Evolutionary conservation across 768 basidiomycete species (phyloP), one percentile per base, ranked within the genome.

Genomic region (Scleroderma citrinum): DNA sequence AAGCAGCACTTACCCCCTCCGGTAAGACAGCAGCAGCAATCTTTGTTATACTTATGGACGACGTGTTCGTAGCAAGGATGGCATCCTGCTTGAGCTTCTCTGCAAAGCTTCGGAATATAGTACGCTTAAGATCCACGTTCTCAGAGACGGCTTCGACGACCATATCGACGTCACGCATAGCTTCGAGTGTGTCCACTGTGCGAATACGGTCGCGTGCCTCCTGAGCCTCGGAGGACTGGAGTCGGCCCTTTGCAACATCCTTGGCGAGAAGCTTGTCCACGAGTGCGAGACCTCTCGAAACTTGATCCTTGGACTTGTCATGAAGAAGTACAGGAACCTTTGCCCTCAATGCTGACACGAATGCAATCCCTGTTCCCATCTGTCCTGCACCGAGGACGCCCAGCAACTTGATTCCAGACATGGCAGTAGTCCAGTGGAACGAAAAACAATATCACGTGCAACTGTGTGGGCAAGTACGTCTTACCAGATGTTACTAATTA

Each of bases 111-210:
- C 73, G 65, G 67, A 98, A 96, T 53, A 98, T 81, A 5, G 73
- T 68, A 56, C 82, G 76, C 67, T 97, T 98, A 26, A 96, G 68
- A 2, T 77, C 63, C 19, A 94, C 71, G 36, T 83, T 80, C 67
- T 98, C 94, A 3, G 92, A 89, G 0, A 88, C 92, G 0, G 94
- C 95, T 84, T 97, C 94, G 42, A 97, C 74, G 38, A 92, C 88
- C 80, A 97, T 84, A 61, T 95, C 92, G 7, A 83, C 87, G 60
- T 93, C 92, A 42, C 82, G 73, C 56, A 92, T 59, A 2, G 74
- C 82, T 38, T 72, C 69, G 20, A 90, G 56, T 3, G 76, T 79
- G n/a, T 75, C 73, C 3, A 89, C 77, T 10, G 83, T 72, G 8
- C 63, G 72, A 20, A 98, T 71, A 39, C 87, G 74, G 17, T 77